These are phyloP conservation scores for Microbotryum violaceum DNA, from an alignment of 1,284 basidiomycete species.

Conservation along the genomic window DNA sequence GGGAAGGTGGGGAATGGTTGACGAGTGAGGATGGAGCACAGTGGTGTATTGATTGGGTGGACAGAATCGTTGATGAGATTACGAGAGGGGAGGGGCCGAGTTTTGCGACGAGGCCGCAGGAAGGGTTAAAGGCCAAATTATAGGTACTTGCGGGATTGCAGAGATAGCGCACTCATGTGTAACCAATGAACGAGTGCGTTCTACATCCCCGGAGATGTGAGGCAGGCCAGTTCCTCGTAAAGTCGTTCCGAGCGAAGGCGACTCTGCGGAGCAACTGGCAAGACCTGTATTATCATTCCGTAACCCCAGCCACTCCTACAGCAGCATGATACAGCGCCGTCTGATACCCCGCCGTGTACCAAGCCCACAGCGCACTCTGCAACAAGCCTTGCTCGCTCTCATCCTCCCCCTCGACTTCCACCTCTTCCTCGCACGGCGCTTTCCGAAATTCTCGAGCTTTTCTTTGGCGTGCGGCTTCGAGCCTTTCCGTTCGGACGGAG, in stretches of 20 bases:
- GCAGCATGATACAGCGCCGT: slow-evolving; percentile 27
- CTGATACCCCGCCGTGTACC: slow-evolving; percentile 29
- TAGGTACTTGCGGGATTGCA: slow-evolving; percentile 39
- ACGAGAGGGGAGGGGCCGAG: slow-evolving; percentile 41
- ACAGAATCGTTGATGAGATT: slow-evolving; percentile 66
- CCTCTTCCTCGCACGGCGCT: slow-evolving; percentile 7
- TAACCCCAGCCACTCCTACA: slow-evolving; percentile 11
- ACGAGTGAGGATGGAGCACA: slow-evolving; percentile 79
- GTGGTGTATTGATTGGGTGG: slow-evolving; percentile 84
- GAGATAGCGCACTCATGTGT: too few species aligned
- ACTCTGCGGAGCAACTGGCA: background rate
- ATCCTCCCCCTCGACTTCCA: background rate
- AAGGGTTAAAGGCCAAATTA: slow-evolving; percentile 52
- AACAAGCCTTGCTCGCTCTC: slow-evolving; percentile 9
- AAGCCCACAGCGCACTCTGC: slow-evolving; percentile 24
- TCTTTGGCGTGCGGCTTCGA: too few species aligned
- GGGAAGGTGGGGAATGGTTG: slow-evolving; percentile 63
- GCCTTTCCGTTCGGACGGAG: too few species aligned
- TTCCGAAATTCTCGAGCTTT: too few species aligned
- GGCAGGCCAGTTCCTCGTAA: too few species aligned
- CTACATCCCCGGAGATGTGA: too few species aligned
- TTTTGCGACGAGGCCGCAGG: slow-evolving; percentile 41
- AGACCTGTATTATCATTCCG: background rate
- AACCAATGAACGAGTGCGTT: too few species aligned
- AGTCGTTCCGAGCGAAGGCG: too few species aligned